phyloP scores from a whole-genome alignment of 108 stramenopile genomes.

The Fistulifera solaris region DNA sequence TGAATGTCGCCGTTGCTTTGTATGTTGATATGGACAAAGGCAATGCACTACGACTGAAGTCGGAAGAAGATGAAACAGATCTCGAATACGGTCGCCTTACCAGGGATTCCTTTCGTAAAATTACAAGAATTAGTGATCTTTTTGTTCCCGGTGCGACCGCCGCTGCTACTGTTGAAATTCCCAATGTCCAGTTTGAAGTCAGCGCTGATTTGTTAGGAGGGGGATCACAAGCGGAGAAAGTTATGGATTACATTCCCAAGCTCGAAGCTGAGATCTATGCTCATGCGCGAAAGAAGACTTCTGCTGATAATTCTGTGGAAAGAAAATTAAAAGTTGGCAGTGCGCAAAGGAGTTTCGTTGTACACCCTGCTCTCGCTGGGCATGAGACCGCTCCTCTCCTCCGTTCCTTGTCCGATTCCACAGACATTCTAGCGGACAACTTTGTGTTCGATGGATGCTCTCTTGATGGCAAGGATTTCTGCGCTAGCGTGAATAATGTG shows the following conservation, averaged over 20 bases:
- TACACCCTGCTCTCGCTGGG: too few relatives aligned
- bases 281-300: neutral
- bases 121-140: constrained; percentile 10
- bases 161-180: constrained; percentile 2
- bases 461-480: neutral
- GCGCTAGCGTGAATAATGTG: constrained; percentile 3
- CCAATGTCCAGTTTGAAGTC: neutral
- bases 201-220: constrained; percentile 1
- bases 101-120: constrained; percentile 9
- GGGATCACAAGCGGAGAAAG: neutral
- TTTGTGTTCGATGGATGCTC: constrained; percentile 8
- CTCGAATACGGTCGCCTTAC: constrained; percentile 16
- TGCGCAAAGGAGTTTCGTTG: too few relatives aligned
- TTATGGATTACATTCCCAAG: neutral
- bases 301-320: constrained; percentile 8
- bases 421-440: constrained; percentile 6
- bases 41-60: constrained; percentile 11
- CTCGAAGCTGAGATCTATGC: neutral
- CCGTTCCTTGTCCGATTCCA: too few relatives aligned
- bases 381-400: too few relatives aligned
- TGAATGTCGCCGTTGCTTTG: constrained; percentile 20
- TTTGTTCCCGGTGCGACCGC: constrained; percentile 12
- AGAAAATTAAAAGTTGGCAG: constrained; percentile 6
- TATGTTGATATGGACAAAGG: constrained; percentile 27
- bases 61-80: constrained; percentile 8